Evolutionary conservation across 805 yeast genomes (phyloP), one percentile per base, ranked within the genome.

Genomic region (Millerago galiae): DNA sequence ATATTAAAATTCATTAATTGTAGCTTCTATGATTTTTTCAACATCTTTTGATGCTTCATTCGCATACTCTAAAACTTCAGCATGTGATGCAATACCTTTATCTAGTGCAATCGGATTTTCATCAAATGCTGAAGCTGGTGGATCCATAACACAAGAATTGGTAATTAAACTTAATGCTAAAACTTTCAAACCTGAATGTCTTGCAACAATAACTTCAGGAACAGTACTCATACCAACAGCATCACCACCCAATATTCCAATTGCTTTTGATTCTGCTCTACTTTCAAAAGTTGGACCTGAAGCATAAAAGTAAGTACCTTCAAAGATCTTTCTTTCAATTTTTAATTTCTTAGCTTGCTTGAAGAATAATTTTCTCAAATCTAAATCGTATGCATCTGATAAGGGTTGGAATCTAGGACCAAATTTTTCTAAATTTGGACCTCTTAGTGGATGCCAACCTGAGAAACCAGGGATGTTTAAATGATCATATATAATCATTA

Each of bases 161-260:
- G 98, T 91, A 52, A 91, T 82, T 47, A 93, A 70, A 49, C 93
- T 83, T 34, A 91, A 61, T 0, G 97, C 98, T 48, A 91, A 66
- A 5, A 89, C 95, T 49, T 69, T 73, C 66, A 93, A 63, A 1
- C 90, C 95, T 45, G 81, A 74, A 61, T 93, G 98, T 60, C 95
- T 79, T 2, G 96, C 98, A 15, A 88, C 83, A 47, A 88, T 78
- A 2, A 88, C 95, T 63, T 91, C 99, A 0, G 99, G 97, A 28
- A 91, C 97, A 0, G 98, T 93, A 44, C 95, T 84, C 99, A 91
- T 91, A 4, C 98, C 98, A 2, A 90, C 98, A 0, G 93, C 85
- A 62, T 91, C 98, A 40, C 87, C 96, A 9, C 98, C 98, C 25
- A 83, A 50, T 6, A 66, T 52, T 46, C 79, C 62, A 37, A 91